A percentile compares a stretch with the other conserved stretches of the same genome.
phyloP scores from a whole-genome alignment of 2,329 filamentous ascomycete species.

The Monilinia laxa region DNA sequence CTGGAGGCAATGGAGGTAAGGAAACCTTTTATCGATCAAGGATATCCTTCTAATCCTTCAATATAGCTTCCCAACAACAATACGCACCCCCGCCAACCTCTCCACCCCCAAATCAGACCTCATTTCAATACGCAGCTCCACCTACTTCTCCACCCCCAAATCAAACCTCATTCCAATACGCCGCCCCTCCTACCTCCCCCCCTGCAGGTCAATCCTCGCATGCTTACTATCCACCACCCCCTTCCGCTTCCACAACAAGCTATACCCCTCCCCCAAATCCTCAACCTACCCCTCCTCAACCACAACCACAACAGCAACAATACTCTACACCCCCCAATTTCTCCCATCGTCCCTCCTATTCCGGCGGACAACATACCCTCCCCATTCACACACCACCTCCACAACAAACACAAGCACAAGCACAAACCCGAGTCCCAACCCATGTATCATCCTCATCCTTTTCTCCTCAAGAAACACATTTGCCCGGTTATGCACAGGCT shows the following conservation, averaged over 20 bases:
- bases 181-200: conserved; percentile 38
- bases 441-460: conserved; percentile 17
- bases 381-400: conserved; percentile 22
- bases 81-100: conserved; percentile 38
- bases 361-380: conserved; percentile 12
- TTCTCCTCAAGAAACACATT: conserved; percentile 32
- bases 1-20: conserved; percentile 35
- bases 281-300: conserved; percentile 30
- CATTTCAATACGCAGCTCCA: conserved; percentile 38
- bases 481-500: conserved; percentile 26
- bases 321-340: conserved; percentile 35
- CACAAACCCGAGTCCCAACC: no score
- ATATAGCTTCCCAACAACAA: conserved; percentile 30
- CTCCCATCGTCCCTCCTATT: conserved; percentile 41
- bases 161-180: conserved; percentile 35
- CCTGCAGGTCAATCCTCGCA: conserved; percentile 36
- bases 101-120: conserved; percentile 37
- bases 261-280: conserved; percentile 37
- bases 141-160: conserved; percentile 37
- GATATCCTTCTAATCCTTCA: conserved; percentile 20
- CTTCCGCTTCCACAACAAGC: conserved; percentile 26
- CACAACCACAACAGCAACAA: conserved; percentile 25
- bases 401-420: conserved; percentile 7
- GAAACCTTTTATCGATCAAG: background rate
- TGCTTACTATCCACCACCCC: conserved; percentile 41